Percentiles rank a stretch among this genome's conserved stretches.
These are phyloP conservation scores for Puya raimondii DNA, from an alignment of 176 grass and related monocot species.

Conservation along the genomic window DNA sequence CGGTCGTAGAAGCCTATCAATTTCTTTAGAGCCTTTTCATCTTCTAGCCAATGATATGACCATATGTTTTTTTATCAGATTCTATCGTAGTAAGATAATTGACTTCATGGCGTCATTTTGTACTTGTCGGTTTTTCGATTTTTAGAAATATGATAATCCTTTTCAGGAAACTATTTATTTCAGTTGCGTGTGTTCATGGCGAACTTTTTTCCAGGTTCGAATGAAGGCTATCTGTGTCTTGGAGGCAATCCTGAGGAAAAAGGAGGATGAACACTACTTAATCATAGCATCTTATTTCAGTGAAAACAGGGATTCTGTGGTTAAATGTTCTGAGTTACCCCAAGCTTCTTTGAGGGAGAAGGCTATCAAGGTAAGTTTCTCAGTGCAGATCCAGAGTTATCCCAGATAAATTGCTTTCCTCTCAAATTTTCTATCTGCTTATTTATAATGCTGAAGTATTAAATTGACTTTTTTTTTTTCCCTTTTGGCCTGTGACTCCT, in stretches of 20 bases:
- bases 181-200: too few relatives aligned
- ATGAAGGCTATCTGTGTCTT: constrained; percentile 96
- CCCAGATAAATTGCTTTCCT: neutral
- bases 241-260: constrained; percentile 84
- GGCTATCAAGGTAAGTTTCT: constrained; percentile 58
- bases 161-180: too few relatives aligned
- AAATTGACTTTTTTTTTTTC: neutral
- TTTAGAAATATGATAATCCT: too few relatives aligned
- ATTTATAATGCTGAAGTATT: neutral
- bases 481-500: neutral
- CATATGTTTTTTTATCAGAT: too few relatives aligned
- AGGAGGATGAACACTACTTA: constrained; percentile 64
- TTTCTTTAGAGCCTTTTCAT: too few relatives aligned
- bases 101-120: too few relatives aligned
- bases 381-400: neutral
- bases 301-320: constrained; percentile 68
- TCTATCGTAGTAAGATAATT: too few relatives aligned
- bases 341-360: constrained; percentile 95
- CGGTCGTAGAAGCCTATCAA: too few relatives aligned
- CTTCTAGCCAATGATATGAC: too few relatives aligned
- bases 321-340: constrained; percentile 73
- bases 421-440: neutral
- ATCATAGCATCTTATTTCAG: constrained; percentile 74
- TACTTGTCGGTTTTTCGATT: too few relatives aligned
- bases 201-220: constrained; percentile 49